A percentile compares a stretch with the other conserved stretches of the same genome.
phyloP scores from a whole-genome alignment of 305 asterid genomes.

The Fraxinus sp. region DNA sequence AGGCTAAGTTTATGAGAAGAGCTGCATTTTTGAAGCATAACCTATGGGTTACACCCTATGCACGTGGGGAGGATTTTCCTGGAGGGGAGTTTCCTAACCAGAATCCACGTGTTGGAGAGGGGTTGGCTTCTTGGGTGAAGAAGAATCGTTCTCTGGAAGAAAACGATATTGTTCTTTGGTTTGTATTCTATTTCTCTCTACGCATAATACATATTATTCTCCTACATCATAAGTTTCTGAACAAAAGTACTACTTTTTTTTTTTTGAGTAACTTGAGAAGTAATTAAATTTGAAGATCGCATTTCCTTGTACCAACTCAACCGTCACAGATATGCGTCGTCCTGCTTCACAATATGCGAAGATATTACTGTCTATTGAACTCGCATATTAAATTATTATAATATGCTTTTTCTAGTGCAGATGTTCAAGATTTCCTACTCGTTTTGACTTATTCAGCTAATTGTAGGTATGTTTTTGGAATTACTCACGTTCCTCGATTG shows the following conservation, averaged over 20 bases:
- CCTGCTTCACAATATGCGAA: neutral
- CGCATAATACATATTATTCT: neutral
- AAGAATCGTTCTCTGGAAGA: conserved; percentile 81
- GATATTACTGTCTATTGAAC: neutral
- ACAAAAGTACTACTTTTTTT: neutral
- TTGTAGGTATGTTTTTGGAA: conserved; percentile 85
- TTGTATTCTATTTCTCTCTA: conserved; percentile 23
- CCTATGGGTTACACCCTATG: conserved; percentile 91
- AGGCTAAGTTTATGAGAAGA: conserved; percentile 88
- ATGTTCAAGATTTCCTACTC: neutral
- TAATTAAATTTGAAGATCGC: neutral
- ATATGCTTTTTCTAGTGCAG: neutral
- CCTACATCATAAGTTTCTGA: neutral
- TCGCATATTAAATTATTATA: neutral
- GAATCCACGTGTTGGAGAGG: conserved; percentile 99
- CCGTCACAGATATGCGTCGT: neutral
- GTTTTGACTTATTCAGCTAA: conserved; percentile 8
- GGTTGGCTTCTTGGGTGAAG: conserved; percentile 89
- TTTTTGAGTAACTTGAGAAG: neutral
- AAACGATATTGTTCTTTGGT: conserved; percentile 90
- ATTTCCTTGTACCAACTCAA: neutral
- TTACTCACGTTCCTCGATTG: conserved; percentile 89
- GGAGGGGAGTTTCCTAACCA: conserved; percentile 98
- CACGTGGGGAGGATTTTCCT: conserved; percentile 88
- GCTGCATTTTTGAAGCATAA: conserved; percentile 93